Conservation (phyloP, 179 eudicot genomes). For the Pouteria campechiana region DNA sequence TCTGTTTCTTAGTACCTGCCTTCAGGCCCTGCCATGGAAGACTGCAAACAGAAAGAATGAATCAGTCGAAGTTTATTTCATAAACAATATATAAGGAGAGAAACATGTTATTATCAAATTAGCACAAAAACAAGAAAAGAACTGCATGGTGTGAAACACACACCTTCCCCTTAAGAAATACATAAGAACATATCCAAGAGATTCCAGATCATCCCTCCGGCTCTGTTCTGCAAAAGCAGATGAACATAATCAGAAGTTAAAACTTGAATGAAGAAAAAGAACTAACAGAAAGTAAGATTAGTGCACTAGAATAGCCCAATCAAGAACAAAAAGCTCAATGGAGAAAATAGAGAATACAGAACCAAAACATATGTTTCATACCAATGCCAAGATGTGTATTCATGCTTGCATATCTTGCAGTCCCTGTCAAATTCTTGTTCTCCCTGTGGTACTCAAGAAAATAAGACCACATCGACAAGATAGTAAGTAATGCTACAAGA, state of each 20-base stretch:
- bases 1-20: slow-evolving; percentile 94
- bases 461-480: neutral
- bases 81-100: too few relatives aligned
- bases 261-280: neutral
- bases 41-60: slow-evolving; percentile 27
- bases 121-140: neutral
- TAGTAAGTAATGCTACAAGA: neutral
- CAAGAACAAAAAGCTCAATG: neutral
- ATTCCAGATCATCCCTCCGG: slow-evolving; percentile 92
- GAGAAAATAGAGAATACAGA: too few relatives aligned
- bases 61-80: too few relatives aligned
- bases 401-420: slow-evolving; percentile 95
- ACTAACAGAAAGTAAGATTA: neutral
- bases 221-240: slow-evolving; percentile 70
- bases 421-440: slow-evolving; percentile 95
- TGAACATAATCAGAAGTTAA: slow-evolving; percentile 13
- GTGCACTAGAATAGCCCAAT: neutral
- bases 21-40: slow-evolving; percentile 99
- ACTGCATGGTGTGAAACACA: neutral
- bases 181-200: slow-evolving; percentile 95
- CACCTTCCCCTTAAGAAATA: slow-evolving; percentile 96
- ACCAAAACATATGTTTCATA: too few relatives aligned
- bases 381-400: slow-evolving; percentile 98
- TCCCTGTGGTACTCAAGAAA: slow-evolving; percentile 40
- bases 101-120: neutral